Percentiles rank a stretch among this genome's conserved stretches.
phyloP scores from a whole-genome alignment of 2,329 filamentous ascomycete genomes.

The Xylaria sp. region DNA sequence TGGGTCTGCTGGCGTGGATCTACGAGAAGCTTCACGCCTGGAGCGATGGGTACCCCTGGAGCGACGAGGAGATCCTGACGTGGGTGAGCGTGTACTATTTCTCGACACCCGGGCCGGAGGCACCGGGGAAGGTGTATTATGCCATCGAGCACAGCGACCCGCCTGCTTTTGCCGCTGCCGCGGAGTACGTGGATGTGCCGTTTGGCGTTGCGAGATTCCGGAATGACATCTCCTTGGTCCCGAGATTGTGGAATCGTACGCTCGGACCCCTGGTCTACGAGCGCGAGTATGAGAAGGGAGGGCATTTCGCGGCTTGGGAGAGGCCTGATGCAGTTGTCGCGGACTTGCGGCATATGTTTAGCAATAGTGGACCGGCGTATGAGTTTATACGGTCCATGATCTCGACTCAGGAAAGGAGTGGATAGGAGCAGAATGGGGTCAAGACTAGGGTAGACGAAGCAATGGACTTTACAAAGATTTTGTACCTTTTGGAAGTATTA shows the following conservation, averaged over 20 bases:
- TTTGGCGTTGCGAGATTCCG: constrained; percentile 24
- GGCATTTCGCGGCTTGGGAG: constrained; percentile 33
- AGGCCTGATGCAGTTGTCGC: constrained; percentile 22
- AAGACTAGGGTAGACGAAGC: neutral
- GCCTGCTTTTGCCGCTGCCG: constrained; percentile 7
- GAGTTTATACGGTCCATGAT: constrained; percentile 13
- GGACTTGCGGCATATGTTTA: constrained; percentile 28
- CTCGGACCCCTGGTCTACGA: constrained; percentile 24
- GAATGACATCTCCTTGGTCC: constrained; percentile 15
- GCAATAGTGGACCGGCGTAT: constrained; percentile 9
- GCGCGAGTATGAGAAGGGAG: constrained; percentile 20
- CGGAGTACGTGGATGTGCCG: constrained; percentile 16
- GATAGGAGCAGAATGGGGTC: neutral
- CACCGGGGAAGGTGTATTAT: constrained; percentile 23
- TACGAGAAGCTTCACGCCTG: constrained; percentile 26
- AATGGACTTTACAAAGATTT: neutral
- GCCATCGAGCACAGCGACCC: constrained; percentile 22
- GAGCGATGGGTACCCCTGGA: constrained; percentile 28
- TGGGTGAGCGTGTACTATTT: constrained; percentile 24
- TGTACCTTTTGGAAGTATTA: neutral
- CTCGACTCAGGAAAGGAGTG: neutral
- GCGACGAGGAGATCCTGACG: constrained; percentile 28
- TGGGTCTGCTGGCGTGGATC: constrained; percentile 28
- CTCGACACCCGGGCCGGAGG: constrained; percentile 12
- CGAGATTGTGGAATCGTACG: constrained; percentile 24